Base-by-base conservation (phyloP, 495 filamentous ascomycete genomes). In the Lophiostoma macrostomum region DNA sequence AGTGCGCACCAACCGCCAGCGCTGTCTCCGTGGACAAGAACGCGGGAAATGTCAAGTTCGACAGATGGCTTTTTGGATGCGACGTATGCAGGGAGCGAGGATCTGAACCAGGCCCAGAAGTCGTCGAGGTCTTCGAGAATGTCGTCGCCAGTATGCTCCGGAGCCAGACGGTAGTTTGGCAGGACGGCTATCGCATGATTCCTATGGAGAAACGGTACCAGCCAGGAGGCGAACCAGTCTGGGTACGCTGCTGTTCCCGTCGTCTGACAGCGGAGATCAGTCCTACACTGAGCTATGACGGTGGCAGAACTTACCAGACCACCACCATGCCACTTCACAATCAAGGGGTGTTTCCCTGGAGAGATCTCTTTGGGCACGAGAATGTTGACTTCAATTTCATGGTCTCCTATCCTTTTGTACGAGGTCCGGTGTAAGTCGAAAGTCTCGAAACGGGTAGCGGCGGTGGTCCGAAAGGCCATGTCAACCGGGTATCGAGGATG, bases 321-420 rank as follows among this genome's bases (percentile, higher is more conserved):
- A 18, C 61, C 61, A 19, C 61, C 61, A 31, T 64, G 61, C n/a
- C 16, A 64, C 16, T 58, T 53, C 32, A 64, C 47, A 6, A 51
- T 11, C 18, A 64, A 4, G 0, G 61, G 61, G 23, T 56, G 32
- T 36, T 49, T 61, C 13, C 61, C 58, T 29, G 52, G 35, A 24
- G 25, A 32, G 28, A 58, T 43, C 8, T 35, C 38, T 50, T 64
- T 64, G 10, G 61, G 61, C 10, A 61, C 43, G 12, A 61, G 35
- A 41, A 61, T 24, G 18, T 50, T 39, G 34, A 46, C 53, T 27
- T 46, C 39, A 23, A 64, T 54, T 4, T 51, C 32, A 34, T 56
- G 51, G 36, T 50, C 50, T 14, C 43, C 41, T 24, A 61, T 46
- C 28, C 46, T 50, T 35, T 61, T 64, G 42, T 64, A 64, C 2